Evolutionary conservation across 768 basidiomycete species (phyloP).

Genomic region (Kwoniella dendrophila): DNA sequence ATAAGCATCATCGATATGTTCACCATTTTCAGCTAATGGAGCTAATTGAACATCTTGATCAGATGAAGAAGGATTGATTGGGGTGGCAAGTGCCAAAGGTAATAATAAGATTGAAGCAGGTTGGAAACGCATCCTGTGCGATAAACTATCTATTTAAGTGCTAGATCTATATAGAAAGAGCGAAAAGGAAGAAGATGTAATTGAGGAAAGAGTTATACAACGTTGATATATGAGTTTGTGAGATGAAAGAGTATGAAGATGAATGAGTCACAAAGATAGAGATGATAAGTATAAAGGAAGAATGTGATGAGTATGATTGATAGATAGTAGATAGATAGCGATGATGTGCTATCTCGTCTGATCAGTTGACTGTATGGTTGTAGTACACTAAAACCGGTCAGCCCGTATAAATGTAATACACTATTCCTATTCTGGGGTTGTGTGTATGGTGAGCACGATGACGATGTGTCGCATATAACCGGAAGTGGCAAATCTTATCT

Average conservation of each 20-base stretch:
- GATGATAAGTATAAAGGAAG: conserved; percentile 15
- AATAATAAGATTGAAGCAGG: conserved; percentile 32
- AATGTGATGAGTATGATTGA: conserved; percentile 10
- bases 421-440: neutral
- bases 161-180: conserved; percentile 4
- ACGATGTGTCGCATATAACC: conserved; percentile 4
- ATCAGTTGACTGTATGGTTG: neutral
- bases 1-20: conserved; percentile 70
- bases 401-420: conserved; percentile 2
- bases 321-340: conserved; percentile 9
- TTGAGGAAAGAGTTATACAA: conserved; percentile 1
- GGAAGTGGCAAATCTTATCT: conserved; percentile 1
- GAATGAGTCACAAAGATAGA: neutral
- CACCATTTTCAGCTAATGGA: conserved; percentile 44
- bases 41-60: conserved; percentile 36
- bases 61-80: conserved; percentile 29
- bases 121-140: conserved; percentile 38
- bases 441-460: conserved; percentile 1
- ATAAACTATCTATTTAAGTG: neutral
- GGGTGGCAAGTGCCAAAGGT: conserved; percentile 39
- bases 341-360: conserved; percentile 16
- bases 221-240: neutral
- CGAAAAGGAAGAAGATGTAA: conserved; percentile 2
- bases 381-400: conserved; percentile 6
- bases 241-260: conserved; percentile 3